Evolutionary conservation across 345 rosid species (phyloP).

Genomic region (Bruguiera parviflora): DNA sequence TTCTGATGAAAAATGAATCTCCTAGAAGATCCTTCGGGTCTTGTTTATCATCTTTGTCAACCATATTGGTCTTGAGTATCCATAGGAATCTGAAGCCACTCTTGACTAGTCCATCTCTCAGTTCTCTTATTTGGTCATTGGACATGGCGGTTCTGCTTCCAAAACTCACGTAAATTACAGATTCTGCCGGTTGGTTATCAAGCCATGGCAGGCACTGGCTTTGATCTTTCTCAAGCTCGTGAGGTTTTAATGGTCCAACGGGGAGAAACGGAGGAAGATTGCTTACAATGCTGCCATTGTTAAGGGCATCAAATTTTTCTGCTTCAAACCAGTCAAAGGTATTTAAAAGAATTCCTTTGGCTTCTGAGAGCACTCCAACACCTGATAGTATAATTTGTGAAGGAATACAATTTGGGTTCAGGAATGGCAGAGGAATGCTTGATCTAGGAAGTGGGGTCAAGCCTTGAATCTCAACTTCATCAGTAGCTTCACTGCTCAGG

Average conservation of each 20-base stretch:
- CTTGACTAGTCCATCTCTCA: background rate
- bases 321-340: slow-evolving; percentile 12
- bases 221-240: background rate
- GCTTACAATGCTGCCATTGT: background rate
- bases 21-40: background rate
- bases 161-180: slow-evolving; percentile 6
- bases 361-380: background rate
- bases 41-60: slow-evolving; percentile 15
- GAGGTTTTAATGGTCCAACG: background rate
- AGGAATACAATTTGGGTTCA: background rate
- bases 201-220: slow-evolving; percentile 5
- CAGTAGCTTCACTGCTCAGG: background rate
- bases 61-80: background rate
- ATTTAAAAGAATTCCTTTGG: slow-evolving; percentile 10
- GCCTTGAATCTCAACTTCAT: slow-evolving; percentile 8
- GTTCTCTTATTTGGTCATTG: slow-evolving; percentile 7
- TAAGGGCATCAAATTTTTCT: slow-evolving; percentile 4
- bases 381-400: background rate
- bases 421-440: slow-evolving; percentile 4
- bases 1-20: background rate
- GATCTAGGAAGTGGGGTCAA: background rate
- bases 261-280: slow-evolving; percentile 3
- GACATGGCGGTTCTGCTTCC: slow-evolving; percentile 16
- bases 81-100: slow-evolving; percentile 11
- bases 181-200: background rate